phyloP scores from a whole-genome alignment of 2,329 filamentous ascomycete genomes.

The Sphaerulina vaccinii region DNA sequence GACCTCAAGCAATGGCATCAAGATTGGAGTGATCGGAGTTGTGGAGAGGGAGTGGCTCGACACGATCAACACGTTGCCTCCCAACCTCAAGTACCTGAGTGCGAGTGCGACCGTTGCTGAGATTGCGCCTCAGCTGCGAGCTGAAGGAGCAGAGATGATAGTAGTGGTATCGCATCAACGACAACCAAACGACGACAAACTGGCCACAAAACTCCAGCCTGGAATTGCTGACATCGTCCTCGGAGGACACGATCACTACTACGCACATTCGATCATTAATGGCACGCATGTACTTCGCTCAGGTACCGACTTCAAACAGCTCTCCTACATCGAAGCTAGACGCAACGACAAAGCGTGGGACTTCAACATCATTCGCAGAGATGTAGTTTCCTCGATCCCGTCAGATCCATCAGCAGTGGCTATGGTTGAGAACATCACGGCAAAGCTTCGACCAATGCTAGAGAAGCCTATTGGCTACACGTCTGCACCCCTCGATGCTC shows the following conservation, averaged over 20 bases:
- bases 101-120: slow-evolving; percentile 73
- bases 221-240: slow-evolving; percentile 78
- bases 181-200: slow-evolving; percentile 84
- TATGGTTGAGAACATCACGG: slow-evolving; percentile 68
- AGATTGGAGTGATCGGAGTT: slow-evolving; percentile 79
- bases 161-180: slow-evolving; percentile 81
- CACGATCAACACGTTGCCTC: slow-evolving; percentile 82
- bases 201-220: slow-evolving; percentile 68
- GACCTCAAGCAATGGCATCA: slow-evolving; percentile 78
- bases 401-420: slow-evolving; percentile 61
- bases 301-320: slow-evolving; percentile 86
- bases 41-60: slow-evolving; percentile 86
- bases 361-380: slow-evolving; percentile 45
- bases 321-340: slow-evolving; percentile 81
- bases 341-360: slow-evolving; percentile 66
- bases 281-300: slow-evolving; percentile 82
- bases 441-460: slow-evolving; percentile 70
- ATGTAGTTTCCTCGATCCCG: slow-evolving; percentile 63
- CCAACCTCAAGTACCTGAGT: slow-evolving; percentile 77
- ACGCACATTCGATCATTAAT: slow-evolving; percentile 73
- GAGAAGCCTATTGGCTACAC: slow-evolving; percentile 84
- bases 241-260: slow-evolving; percentile 88
- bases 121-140: slow-evolving; percentile 69
- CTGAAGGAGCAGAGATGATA: slow-evolving; percentile 77
- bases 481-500: slow-evolving; percentile 75